Conservation (phyloP, 305 asterid genomes). For the Andrographis paniculata region DNA sequence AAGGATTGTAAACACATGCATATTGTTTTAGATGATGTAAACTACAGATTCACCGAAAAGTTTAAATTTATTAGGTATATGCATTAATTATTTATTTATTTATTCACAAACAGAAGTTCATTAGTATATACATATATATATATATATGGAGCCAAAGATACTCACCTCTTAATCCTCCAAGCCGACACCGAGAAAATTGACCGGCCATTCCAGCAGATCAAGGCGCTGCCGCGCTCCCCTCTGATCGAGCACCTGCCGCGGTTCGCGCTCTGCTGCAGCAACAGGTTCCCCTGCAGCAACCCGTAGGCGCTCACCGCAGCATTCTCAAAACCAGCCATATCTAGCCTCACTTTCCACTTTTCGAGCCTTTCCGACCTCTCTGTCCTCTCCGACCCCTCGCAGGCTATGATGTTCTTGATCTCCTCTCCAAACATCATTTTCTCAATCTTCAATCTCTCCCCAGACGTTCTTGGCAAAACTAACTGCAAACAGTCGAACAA, state of each 20-base stretch:
- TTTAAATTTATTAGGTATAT: too few species aligned
- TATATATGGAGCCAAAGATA: constrained; percentile 7
- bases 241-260: constrained; percentile 68
- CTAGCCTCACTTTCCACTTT: constrained; percentile 72
- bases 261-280: constrained; percentile 54
- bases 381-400: constrained; percentile 77
- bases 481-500: constrained; percentile 83
- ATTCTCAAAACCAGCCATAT: constrained; percentile 47
- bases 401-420: constrained; percentile 78
- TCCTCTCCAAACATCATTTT: constrained; percentile 81
- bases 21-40: too few species aligned
- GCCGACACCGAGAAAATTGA: constrained; percentile 72
- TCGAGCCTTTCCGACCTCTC: constrained; percentile 85
- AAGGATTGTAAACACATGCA: too few species aligned
- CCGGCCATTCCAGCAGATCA: constrained; percentile 92
- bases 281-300: constrained; percentile 70
- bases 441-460: constrained; percentile 78
- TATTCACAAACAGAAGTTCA: too few species aligned
- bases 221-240: constrained; percentile 69
- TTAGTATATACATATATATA: background rate
- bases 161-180: constrained; percentile 74
- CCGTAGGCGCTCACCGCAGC: constrained; percentile 75
- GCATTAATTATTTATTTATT: too few species aligned
- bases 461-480: constrained; percentile 56
- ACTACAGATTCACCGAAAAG: too few species aligned